Evolutionary conservation across 805 yeast genomes (phyloP), one percentile per base, ranked within the genome.

Genomic region (Cyberlindnera xishuangbannaensis): DNA sequence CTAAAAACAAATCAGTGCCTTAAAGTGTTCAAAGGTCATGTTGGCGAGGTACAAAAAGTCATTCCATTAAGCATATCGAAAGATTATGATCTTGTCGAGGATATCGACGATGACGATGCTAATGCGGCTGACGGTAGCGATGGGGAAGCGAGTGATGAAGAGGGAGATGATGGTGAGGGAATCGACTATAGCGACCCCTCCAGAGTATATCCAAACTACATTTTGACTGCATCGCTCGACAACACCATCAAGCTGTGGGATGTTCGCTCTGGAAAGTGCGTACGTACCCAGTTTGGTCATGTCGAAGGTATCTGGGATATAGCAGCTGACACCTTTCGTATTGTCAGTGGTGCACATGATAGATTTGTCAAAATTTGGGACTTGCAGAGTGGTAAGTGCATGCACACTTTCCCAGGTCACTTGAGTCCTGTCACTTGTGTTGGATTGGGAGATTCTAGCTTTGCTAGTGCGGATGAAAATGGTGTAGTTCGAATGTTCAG

Each of bases 231-330:
- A 12, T 85, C 96, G 1, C 64, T 90, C 39, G 97, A 88, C 58
- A 87, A 87, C 58, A 88, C 97, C 6, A 86, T 88, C 56, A 86
- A 88, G 55, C 58, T 90, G 30, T 88, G 97, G 97, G 94, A 86
- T 47, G 81, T 87, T 19, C 67, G 67, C 41, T 76, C 92, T 1
- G 96, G 97, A 4, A 75, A 77, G 56, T 90, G 97, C 53, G 74
- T 87, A 9, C 69, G 96, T 37, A 92, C 98, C 0, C 90, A 92
- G 58, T 92, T 90, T 63, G 98, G 98, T 3, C 98, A 92, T 55
- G 86, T 90, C 34, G 97, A 92, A 59, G 98, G 98, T 15, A 95
- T 92, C 14, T 90, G 97, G 97, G 86, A 90, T 27, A 82, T 92
- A 36, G 86, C 92, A 13, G 95, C 97, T 1, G 97, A 92, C 62